Evolutionary conservation across 148 eudicot species (phyloP).

Genomic region (Limonium bicolor): DNA sequence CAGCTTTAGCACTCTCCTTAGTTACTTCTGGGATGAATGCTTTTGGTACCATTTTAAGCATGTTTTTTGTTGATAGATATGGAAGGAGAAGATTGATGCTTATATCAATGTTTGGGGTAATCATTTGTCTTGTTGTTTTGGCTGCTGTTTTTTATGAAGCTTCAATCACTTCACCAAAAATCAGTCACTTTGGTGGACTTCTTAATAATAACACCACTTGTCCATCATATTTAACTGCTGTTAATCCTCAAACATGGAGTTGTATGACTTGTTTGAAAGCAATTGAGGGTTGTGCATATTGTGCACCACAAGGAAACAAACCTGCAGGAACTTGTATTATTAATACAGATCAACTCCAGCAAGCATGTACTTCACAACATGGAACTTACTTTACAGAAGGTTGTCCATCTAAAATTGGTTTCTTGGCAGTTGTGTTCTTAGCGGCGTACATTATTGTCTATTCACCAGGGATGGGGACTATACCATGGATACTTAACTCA

Average conservation of each 20-base stretch:
- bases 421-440: constrained; percentile 40
- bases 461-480: constrained; percentile 87
- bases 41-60: constrained; percentile 49
- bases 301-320: constrained; percentile 33
- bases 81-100: constrained; percentile 80
- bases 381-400: constrained; percentile 65
- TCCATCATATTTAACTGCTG: constrained; percentile 19
- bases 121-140: constrained; percentile 34
- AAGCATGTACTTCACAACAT: constrained; percentile 23
- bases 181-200: constrained; percentile 19
- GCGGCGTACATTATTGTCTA: constrained; percentile 56
- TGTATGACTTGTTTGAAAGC: constrained; percentile 61
- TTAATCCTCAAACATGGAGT: constrained; percentile 31
- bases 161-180: constrained; percentile 29
- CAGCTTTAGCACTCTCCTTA: constrained; percentile 73
- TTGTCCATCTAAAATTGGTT: constrained; percentile 67
- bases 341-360: constrained; percentile 18
- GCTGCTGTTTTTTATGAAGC: constrained; percentile 30
- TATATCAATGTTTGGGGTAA: constrained; percentile 51
- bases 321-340: constrained; percentile 45
- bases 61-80: constrained; percentile 56
- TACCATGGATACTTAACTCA: constrained; percentile 80
- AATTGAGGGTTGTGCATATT: constrained; percentile 41
- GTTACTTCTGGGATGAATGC: constrained; percentile 76
- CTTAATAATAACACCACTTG: constrained; percentile 60